A percentile compares a stretch with the other conserved stretches of the same genome.
Conservation (phyloP, 768 basidiomycete species). For the Rubroboletus satanas region DNA sequence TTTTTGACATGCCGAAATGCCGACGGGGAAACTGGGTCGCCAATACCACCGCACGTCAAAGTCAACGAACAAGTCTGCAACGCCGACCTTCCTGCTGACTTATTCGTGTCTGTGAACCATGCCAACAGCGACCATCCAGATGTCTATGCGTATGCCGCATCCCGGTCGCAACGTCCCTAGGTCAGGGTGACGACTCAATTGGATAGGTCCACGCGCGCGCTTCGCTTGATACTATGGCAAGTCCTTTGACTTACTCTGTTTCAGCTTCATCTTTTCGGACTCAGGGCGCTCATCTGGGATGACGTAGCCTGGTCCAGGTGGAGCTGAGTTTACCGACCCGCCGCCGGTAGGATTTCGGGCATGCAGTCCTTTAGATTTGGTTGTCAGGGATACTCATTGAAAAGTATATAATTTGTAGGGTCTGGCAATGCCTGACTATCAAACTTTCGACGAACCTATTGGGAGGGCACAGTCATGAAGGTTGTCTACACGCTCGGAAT, state of each 20-base stretch:
- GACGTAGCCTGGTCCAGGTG: not conserved
- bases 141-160: not conserved
- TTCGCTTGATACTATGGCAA: not conserved
- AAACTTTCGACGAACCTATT: not conserved
- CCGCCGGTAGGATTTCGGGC: not conserved
- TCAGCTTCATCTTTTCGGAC: not conserved
- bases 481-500: not conserved
- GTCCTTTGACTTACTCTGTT: not conserved
- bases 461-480: constrained; percentile 1
- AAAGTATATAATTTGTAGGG: constrained; percentile 1
- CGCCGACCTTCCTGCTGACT: not conserved
- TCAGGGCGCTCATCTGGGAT: not conserved
- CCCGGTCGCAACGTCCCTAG: not conserved
- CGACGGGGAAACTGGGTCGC: not conserved
- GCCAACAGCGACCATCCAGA: not conserved
- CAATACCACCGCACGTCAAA: not conserved
- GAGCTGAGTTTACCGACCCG: not conserved
- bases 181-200: not conserved
- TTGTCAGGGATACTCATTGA: not conserved
- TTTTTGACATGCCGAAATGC: not conserved
- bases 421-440: not conserved
- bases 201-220: not conserved
- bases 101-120: not conserved
- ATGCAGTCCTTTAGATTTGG: not conserved
- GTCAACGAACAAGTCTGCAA: not conserved